Conservation (phyloP, 2,329 filamentous ascomycete species). For the Neurospora sp. region DNA sequence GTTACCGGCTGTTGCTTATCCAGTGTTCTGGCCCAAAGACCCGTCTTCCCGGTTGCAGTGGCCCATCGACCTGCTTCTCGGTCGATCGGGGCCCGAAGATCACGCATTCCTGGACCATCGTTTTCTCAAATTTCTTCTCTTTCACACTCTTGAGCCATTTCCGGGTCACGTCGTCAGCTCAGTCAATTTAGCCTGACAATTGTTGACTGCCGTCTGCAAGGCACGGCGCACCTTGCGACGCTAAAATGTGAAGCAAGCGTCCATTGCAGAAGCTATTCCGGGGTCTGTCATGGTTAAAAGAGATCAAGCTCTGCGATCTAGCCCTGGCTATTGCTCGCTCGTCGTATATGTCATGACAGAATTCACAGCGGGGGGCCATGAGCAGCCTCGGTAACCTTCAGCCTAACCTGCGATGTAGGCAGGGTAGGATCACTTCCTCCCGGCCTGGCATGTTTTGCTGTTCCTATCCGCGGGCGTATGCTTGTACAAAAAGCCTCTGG, state of each 20-base stretch:
- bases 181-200: background rate
- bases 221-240: background rate
- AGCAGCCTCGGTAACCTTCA: background rate
- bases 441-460: constrained; percentile 4
- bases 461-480: constrained; percentile 12
- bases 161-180: background rate
- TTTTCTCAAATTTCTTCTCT: background rate
- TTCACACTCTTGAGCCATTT: background rate
- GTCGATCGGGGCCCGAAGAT: background rate
- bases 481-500: constrained; percentile 11
- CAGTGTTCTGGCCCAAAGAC: background rate
- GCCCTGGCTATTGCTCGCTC: background rate
- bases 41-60: background rate
- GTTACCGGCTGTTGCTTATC: background rate
- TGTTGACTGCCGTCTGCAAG: background rate
- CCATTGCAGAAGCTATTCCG: background rate
- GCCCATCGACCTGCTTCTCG: background rate
- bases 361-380: background rate
- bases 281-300: background rate
- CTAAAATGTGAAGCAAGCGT: background rate
- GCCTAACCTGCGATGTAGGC: background rate
- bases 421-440: background rate
- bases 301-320: background rate
- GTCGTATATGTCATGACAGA: background rate
- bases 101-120: background rate